A percentile compares a stretch with the other conserved stretches of the same genome.
Conservation (phyloP, 2,329 filamentous ascomycete species). For the Exserohilum turcica region DNA sequence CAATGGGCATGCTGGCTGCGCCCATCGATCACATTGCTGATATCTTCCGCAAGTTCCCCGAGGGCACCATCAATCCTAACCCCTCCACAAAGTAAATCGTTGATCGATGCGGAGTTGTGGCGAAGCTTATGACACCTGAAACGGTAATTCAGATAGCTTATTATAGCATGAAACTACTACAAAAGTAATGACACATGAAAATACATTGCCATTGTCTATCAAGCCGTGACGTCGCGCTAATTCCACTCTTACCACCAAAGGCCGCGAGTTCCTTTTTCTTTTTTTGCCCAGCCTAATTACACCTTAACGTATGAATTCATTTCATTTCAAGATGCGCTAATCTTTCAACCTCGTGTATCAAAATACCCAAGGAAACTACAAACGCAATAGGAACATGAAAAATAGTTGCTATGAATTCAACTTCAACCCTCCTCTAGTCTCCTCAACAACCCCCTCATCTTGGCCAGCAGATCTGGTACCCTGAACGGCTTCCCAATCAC, state of each 20-base stretch:
- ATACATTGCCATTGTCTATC: too few relatives aligned
- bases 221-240: too few relatives aligned
- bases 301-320: too few relatives aligned
- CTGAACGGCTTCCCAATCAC: slow-evolving; percentile 45
- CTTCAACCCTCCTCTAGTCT: neutral
- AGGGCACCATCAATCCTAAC: slow-evolving; percentile 35
- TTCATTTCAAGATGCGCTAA: too few relatives aligned
- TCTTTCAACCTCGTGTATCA: neutral
- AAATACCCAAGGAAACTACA: neutral
- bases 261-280: too few relatives aligned
- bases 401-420: neutral
- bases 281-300: too few relatives aligned
- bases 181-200: too few relatives aligned
- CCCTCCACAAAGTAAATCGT: slow-evolving; percentile 26
- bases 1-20: slow-evolving; percentile 59
- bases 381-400: neutral
- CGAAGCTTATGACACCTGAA: neutral
- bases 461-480: slow-evolving; percentile 13
- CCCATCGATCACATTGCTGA: slow-evolving; percentile 63
- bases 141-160: neutral
- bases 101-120: neutral
- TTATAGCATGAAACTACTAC: neutral
- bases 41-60: slow-evolving; percentile 61
- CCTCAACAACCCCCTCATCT: neutral
- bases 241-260: too few relatives aligned